Base-by-base conservation (phyloP, 805 yeast genomes). In the Teunomyces funiuensis region DNA sequence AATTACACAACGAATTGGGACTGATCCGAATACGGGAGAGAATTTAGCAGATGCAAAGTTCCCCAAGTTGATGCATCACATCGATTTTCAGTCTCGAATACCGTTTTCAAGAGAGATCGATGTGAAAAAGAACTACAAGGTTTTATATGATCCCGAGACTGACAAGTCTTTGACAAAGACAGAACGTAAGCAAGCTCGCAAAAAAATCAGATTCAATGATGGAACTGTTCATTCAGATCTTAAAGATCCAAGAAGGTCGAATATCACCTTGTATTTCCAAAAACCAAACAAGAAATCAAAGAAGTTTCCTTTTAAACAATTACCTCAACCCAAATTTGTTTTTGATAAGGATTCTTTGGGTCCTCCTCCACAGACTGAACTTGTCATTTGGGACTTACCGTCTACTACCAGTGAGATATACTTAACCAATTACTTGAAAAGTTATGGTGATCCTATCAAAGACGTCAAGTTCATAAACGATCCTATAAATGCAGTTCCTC, bases 271-370 rank as follows among this genome's bases (percentile, higher is more conserved):
- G 10, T 71, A 70, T 41, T 58, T 68, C 27, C 57, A 54, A 18
- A 70, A 69, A 45, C 69, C 67, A 6, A 60, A 57, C 52, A 71
- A 70, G 48, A 55, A 53, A 39, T 61, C 69, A 10, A 73, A 65
- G 44, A 69, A 66, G 33, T 56, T 66, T 34, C 74, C 74, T 0
- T 71, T 60, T 52, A 73, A 68, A 45, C 68, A 69, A 14, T 60
- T 74, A 11, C 71, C 74, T 0, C 60, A 60, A 22, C 64, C 77
- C 2, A 67, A 66, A 43, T 74, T 71, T 49, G 50, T 58, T 4
- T 86, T 74, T 57, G 96, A 88, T 58, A 74, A 80, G 43, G 71
- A 83, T 53, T 86, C 95, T 0, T 56, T 87, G 9, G 95, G 93
- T 0, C 82, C 84, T 0, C 78, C 82, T 13, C 96, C 96, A 0